Evolutionary conservation across 257 asterid genomes (phyloP), one percentile per base, ranked within the genome.

Genomic region (Petrea volubilis): DNA sequence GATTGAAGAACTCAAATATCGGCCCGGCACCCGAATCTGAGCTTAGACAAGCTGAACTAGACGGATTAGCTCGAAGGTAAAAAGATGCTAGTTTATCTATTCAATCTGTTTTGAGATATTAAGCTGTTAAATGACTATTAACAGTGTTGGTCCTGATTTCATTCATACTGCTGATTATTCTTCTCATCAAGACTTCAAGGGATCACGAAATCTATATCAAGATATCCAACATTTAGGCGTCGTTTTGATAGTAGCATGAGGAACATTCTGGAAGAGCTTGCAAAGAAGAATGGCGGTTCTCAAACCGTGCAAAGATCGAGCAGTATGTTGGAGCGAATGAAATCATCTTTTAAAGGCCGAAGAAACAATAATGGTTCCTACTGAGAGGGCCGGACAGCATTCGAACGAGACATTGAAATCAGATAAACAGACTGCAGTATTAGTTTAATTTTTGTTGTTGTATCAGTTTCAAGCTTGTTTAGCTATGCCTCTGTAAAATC

Each of bases 51-150:
- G 98, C 96, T 18, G 96, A 89, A 72, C 84, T 93, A 59, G 86
- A 87, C 70, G 98, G 95, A 12, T 68, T 93, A 70, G 96, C 97
- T 61, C 86, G 96, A 75, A 93, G 98, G 97, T 94, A 79, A 85
- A 29, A 2, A 17, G 18, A 7, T 6, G 9, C 27, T 31, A 4
- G 11, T 18, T 62, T 66, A 57, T 31, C 49, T 24, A 13, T 24
- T 70, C 13, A 23, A 36, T 59, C 5, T 31, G 3, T 62, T 27
- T 70, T 31, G 7, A 3, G 9, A 40, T 6, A 13, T 10, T 17
- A 40, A 12, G 40, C 2, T 21, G 15, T 41, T 12, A 41, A 2
- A 41, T 44, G 25, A 11, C 15, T 15, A 20, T 21, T 46, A 28
- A 43, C 21, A 25, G 12, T 24, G 4, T 10, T 29, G 2, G 24